These are phyloP conservation scores for Trametes sanguinea DNA, from an alignment of 768 basidiomycete species.

Conservation along the genomic window DNA sequence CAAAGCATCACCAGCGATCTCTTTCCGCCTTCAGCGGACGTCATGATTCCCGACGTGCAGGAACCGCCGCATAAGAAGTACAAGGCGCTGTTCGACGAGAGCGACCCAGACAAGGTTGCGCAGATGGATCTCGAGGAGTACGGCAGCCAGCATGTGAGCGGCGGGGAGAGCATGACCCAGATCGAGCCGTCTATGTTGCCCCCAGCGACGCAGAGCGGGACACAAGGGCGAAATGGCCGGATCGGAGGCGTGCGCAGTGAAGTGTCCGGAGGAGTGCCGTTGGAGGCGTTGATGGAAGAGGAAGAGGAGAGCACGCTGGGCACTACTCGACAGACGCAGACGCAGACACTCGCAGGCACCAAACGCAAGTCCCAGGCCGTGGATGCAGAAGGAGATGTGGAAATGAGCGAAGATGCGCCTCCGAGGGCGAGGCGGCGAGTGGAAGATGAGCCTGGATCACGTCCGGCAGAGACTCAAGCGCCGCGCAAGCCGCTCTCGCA, in stretches of 20 bases:
- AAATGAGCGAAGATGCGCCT: constrained; percentile 36
- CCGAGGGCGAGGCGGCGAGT: constrained; percentile 45
- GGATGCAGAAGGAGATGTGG: constrained; percentile 41
- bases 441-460: constrained; percentile 36
- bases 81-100: constrained; percentile 70
- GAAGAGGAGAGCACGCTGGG: constrained; percentile 47
- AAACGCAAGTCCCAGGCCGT: constrained; percentile 44
- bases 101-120: constrained; percentile 48
- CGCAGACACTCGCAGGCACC: constrained; percentile 26
- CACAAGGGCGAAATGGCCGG: neutral
- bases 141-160: constrained; percentile 12
- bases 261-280: constrained; percentile 11
- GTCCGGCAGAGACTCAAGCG: constrained; percentile 26
- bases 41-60: constrained; percentile 31
- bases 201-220: constrained; percentile 18
- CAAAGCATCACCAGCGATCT: constrained; percentile 28
- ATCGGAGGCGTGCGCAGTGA: constrained; percentile 3
- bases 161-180: constrained; percentile 31
- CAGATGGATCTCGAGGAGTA: constrained; percentile 26
- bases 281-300: constrained; percentile 53
- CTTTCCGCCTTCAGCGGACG: constrained; percentile 23
- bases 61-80: constrained; percentile 71
- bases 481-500: constrained; percentile 33
- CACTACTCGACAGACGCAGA: constrained; percentile 14
- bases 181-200: constrained; percentile 23